phyloP scores from a whole-genome alignment of 2,329 filamentous ascomycete genomes.

The Xylaria multiplex region DNA sequence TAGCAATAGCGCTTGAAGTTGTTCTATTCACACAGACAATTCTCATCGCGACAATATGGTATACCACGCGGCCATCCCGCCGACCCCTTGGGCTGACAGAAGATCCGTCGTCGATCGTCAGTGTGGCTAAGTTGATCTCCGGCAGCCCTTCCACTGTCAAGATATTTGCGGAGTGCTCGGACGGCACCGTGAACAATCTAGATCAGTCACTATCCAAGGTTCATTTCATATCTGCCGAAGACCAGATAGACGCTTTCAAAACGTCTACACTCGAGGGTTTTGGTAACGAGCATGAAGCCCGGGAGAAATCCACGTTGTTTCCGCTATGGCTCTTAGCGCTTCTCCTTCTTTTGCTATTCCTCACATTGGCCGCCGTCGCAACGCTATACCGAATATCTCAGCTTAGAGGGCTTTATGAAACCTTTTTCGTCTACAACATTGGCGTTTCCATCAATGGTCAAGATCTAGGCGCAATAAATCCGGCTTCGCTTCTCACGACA shows the following conservation, averaged over 20 bases:
- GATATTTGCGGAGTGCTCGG: too few relatives aligned
- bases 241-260: too few relatives aligned
- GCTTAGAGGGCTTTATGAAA: constrained; percentile 31
- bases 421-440: constrained; percentile 35
- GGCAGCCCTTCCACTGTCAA: too few relatives aligned
- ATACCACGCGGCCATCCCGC: constrained; percentile 26
- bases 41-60: constrained; percentile 22
- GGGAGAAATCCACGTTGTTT: too few relatives aligned
- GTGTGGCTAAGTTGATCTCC: not conserved
- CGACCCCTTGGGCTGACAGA: constrained; percentile 31
- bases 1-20: constrained; percentile 34
- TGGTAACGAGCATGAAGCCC: too few relatives aligned
- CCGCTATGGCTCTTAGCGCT: not conserved
- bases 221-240: too few relatives aligned
- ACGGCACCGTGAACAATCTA: too few relatives aligned
- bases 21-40: constrained; percentile 24
- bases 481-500: constrained; percentile 36
- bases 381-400: constrained; percentile 24
- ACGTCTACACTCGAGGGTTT: too few relatives aligned
- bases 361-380: constrained; percentile 4
- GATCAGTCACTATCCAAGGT: too few relatives aligned
- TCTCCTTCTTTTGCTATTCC: not conserved
- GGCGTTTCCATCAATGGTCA: constrained; percentile 27
- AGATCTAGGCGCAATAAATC: constrained; percentile 30
- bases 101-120: constrained; percentile 32